A percentile compares a stretch with the other conserved stretches of the same genome.
Evolutionary conservation across 2,329 filamentous ascomycete species (phyloP).

Genomic region (Aspergillus niger): DNA sequence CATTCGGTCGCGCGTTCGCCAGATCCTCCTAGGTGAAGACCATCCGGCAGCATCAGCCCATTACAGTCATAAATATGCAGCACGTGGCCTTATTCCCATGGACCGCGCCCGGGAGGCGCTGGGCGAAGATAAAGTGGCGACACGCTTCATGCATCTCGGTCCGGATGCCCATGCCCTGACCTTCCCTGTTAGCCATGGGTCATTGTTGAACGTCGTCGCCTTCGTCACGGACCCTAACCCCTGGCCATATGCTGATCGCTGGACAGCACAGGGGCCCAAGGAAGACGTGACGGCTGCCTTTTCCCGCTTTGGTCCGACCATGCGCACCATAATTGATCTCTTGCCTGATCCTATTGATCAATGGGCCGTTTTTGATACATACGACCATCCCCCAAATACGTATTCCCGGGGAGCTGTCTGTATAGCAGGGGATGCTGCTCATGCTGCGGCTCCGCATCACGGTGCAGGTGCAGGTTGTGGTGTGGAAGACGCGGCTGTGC

Average conservation of each 20-base stretch:
- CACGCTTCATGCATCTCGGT: conserved; percentile 58
- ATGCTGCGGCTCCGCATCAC: conserved; percentile 14
- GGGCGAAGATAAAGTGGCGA: conserved; percentile 51
- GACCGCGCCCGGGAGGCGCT: conserved; percentile 51
- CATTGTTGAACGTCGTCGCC: conserved; percentile 22
- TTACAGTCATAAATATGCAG: conserved; percentile 62
- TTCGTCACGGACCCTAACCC: conserved; percentile 19
- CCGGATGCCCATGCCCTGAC: conserved; percentile 60
- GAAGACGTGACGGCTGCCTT: conserved; percentile 23
- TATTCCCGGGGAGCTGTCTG: conserved; percentile 8
- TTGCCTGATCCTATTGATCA: neutral
- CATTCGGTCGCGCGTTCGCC: conserved; percentile 57
- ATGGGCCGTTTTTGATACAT: conserved; percentile 14
- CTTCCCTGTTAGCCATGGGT: conserved; percentile 41
- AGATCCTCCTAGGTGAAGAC: conserved; percentile 47
- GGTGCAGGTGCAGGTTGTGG: conserved; percentile 15
- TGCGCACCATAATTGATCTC: too few relatives aligned
- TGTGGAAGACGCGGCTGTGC: conserved; percentile 14
- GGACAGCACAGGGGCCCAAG: conserved; percentile 8
- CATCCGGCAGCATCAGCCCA: conserved; percentile 46
- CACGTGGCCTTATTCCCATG: conserved; percentile 63
- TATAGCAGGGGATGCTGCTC: conserved; percentile 19
- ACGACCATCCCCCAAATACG: conserved; percentile 4
- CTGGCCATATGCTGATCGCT: conserved; percentile 14
- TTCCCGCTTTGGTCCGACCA: too few relatives aligned